A percentile compares a stretch with the other conserved stretches of the same genome.
Conservation (phyloP, 257 asterid species). For the Eustoma russellianum region DNA sequence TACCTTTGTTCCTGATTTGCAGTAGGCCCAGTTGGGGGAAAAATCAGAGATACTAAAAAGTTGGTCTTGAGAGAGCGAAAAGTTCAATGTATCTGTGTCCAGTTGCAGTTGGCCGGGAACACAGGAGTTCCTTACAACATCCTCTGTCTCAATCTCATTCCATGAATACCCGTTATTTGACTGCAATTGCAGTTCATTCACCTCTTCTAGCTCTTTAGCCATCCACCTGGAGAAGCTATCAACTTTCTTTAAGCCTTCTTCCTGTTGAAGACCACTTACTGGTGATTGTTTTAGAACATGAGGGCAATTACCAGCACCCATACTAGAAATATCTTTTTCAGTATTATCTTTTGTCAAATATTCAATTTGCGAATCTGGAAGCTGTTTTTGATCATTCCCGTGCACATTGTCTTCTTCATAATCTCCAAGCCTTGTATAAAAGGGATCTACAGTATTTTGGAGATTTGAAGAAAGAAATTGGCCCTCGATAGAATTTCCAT, state of each 20-base stretch:
- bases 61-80: conserved; percentile 76
- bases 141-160: conserved; percentile 56
- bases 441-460: conserved; percentile 25
- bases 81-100: conserved; percentile 51
- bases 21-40: conserved; percentile 67
- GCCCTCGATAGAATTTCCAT: conserved; percentile 27
- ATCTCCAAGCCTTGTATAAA: conserved; percentile 26
- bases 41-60: conserved; percentile 70
- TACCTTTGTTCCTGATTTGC: conserved; percentile 63
- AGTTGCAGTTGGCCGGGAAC: conserved; percentile 55
- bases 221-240: conserved; percentile 97
- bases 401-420: conserved; percentile 35
- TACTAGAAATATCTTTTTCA: conserved; percentile 30
- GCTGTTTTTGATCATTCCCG: conserved; percentile 35
- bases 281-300: conserved; percentile 44
- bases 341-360: conserved; percentile 21
- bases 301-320: conserved; percentile 40
- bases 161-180: conserved; percentile 55
- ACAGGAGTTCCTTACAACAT: conserved; percentile 46
- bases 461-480: conserved; percentile 32
- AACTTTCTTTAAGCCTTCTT: conserved; percentile 81
- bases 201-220: conserved; percentile 72
- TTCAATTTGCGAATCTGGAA: conserved; percentile 28
- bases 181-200: conserved; percentile 50
- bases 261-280: conserved; percentile 44